phyloP scores from a whole-genome alignment of 1,139 yeast species.

The Pichia sp. region DNA sequence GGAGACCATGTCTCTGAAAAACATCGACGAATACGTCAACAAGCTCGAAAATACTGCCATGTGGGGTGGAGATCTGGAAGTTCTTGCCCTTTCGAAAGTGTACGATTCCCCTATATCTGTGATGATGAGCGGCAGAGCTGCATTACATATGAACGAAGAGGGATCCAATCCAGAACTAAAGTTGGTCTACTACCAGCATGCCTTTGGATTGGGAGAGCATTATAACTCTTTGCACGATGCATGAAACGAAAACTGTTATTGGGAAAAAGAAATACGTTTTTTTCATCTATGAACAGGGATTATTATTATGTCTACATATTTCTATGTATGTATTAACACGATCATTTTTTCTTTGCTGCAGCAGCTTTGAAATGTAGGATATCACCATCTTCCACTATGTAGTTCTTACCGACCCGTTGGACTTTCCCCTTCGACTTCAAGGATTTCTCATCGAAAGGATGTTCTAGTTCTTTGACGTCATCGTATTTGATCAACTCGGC shows the following conservation, averaged over 20 bases:
- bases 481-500: constrained; percentile 82
- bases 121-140: constrained; percentile 69
- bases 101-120: constrained; percentile 71
- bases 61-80: constrained; percentile 97
- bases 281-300: not conserved
- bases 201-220: constrained; percentile 90
- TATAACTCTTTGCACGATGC: constrained; percentile 74
- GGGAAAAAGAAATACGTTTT: not conserved
- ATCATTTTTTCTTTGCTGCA: constrained; percentile 23
- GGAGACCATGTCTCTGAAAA: constrained; percentile 53
- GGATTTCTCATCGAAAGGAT: constrained; percentile 41
- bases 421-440: constrained; percentile 48
- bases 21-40: constrained; percentile 63
- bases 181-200: constrained; percentile 78
- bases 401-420: constrained; percentile 40
- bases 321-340: not conserved
- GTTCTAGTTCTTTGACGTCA: constrained; percentile 46
- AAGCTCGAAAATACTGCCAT: constrained; percentile 70
- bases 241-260: not conserved
- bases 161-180: constrained; percentile 50
- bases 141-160: constrained; percentile 53
- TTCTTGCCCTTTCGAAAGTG: constrained; percentile 67
- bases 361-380: constrained; percentile 58
- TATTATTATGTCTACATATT: not conserved
- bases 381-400: constrained; percentile 75